phyloP scores from a whole-genome alignment of 768 basidiomycete species.

The Boletus speciosus region DNA sequence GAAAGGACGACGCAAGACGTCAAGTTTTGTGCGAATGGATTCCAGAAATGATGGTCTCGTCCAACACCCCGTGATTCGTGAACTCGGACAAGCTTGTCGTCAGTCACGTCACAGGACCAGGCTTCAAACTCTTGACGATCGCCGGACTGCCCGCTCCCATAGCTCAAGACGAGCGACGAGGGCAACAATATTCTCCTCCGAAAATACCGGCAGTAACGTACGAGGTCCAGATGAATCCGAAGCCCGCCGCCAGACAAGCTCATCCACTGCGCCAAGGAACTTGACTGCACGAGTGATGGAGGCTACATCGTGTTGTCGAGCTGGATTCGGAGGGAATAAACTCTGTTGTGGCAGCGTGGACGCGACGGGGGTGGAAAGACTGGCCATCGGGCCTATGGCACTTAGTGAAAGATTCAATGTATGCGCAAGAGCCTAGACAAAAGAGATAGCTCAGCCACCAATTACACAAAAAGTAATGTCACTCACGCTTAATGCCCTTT shows the following conservation, averaged over 20 bases:
- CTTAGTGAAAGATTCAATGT: slow-evolving; percentile 13
- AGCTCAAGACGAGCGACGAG: slow-evolving; percentile 26
- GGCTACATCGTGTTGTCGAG: slow-evolving; percentile 14
- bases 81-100: not conserved
- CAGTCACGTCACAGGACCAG: not conserved
- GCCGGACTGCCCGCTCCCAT: slow-evolving; percentile 29
- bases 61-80: not conserved
- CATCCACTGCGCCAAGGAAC: slow-evolving; percentile 26
- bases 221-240: slow-evolving; percentile 7
- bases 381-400: not conserved
- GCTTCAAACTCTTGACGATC: slow-evolving; percentile 15
- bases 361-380: not conserved
- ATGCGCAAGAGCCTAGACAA: slow-evolving; percentile 9
- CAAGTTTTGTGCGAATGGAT: not conserved
- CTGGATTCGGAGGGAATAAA: not conserved
- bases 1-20: not conserved
- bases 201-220: slow-evolving; percentile 16
- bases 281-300: slow-evolving; percentile 23
- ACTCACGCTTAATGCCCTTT: slow-evolving; percentile 22
- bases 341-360: not conserved
- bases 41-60: not conserved
- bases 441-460: not conserved
- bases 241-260: slow-evolving; percentile 28
- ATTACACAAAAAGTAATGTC: not conserved
- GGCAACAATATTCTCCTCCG: slow-evolving; percentile 23